These are phyloP conservation scores for Theobroma cacao DNA, from an alignment of 345 rosid genomes.

Conservation along the genomic window DNA sequence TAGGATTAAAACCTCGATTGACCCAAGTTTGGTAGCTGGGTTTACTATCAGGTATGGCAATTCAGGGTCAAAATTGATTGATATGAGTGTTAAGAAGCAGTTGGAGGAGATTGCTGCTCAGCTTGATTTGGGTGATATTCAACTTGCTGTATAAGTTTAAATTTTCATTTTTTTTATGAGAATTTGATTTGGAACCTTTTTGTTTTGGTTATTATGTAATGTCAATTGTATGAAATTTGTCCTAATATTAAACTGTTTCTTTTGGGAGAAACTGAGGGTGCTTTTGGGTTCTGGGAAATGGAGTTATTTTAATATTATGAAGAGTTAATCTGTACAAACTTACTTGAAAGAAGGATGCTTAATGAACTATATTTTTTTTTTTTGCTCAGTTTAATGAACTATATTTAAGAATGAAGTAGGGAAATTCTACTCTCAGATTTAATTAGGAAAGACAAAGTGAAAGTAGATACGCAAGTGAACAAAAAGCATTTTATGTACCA, in stretches of 20 bases:
- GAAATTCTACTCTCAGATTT: background rate
- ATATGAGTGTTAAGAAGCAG: slow-evolving; percentile 96
- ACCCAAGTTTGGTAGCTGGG: slow-evolving; percentile 83
- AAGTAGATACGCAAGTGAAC: background rate
- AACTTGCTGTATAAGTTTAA: slow-evolving; percentile 41
- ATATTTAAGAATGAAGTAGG: background rate
- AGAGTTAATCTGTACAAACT: background rate
- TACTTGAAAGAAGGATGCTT: background rate
- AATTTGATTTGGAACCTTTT: background rate
- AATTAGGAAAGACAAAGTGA: background rate
- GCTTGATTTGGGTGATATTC: slow-evolving; percentile 76
- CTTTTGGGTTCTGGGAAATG: background rate
- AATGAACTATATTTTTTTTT: too few relatives aligned
- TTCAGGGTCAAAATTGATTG: slow-evolving; percentile 79
- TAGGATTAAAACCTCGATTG: slow-evolving; percentile 75
- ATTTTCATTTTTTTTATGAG: background rate
- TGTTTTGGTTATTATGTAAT: background rate
- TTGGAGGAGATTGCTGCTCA: slow-evolving; percentile 81
- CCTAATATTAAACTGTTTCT: background rate
- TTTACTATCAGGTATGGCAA: slow-evolving; percentile 81
- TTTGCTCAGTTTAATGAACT: background rate
- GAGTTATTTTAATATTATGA: background rate
- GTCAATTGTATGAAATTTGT: background rate
- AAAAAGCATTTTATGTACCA: background rate
- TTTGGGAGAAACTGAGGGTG: background rate